A percentile compares a stretch with the other conserved stretches of the same genome.
These are phyloP conservation scores for Lactifluus hygrophoroides DNA, from an alignment of 768 basidiomycete species.

Conservation along the genomic window DNA sequence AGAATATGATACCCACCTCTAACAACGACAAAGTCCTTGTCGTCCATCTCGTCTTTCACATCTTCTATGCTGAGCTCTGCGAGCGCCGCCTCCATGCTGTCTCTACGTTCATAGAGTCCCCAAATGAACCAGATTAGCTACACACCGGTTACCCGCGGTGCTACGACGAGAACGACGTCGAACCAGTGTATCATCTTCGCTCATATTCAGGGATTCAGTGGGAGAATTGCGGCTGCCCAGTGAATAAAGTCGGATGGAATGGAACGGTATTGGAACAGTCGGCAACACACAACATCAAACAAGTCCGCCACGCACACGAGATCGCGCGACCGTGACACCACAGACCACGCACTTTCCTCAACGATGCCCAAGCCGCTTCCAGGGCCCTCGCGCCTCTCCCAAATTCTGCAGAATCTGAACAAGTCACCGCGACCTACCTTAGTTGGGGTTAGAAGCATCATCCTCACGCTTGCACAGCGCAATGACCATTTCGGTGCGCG, in stretches of 20 bases:
- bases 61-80: constrained; percentile 54
- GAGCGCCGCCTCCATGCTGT: constrained; percentile 69
- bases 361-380: constrained; percentile 21
- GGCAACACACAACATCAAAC: not conserved
- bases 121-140: not conserved
- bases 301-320: too few species aligned
- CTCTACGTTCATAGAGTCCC: constrained; percentile 1
- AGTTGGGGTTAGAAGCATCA: constrained; percentile 40
- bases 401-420: constrained; percentile 44
- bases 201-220: constrained; percentile 15
- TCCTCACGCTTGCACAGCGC: constrained; percentile 46
- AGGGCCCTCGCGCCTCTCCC: constrained; percentile 49
- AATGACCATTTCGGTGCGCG: constrained; percentile 73
- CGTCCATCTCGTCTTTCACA: constrained; percentile 50
- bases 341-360: not conserved
- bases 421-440: constrained; percentile 44
- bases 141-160: constrained; percentile 73
- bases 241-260: not conserved
- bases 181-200: constrained; percentile 39
- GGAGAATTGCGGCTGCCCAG: too few species aligned
- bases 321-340: too few species aligned
- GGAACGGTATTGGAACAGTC: not conserved
- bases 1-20: constrained; percentile 39
- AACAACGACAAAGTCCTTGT: constrained; percentile 57
- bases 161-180: constrained; percentile 56